These are phyloP conservation scores for Ophiostoma piceae DNA, from an alignment of 2,329 filamentous ascomycete genomes.

Conservation along the genomic window DNA sequence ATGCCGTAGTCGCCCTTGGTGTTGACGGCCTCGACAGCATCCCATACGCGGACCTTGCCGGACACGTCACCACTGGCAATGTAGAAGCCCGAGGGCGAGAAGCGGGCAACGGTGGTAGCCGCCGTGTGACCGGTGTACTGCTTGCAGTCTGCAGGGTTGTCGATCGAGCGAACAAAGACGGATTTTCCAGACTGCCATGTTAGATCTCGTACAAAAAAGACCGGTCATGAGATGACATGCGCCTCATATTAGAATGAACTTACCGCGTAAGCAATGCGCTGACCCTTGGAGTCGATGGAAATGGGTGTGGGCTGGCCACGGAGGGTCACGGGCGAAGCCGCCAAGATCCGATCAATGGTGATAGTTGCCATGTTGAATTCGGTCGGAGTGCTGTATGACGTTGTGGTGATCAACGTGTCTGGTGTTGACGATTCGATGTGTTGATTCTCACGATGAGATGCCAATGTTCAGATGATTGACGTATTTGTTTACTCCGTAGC, in stretches of 20 bases:
- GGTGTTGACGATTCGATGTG: not conserved
- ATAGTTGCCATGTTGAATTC: constrained; percentile 37
- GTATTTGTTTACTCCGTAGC: not conserved
- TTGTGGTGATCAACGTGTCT: too few relatives aligned
- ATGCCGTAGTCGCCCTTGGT: constrained; percentile 94
- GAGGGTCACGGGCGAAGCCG: constrained; percentile 74
- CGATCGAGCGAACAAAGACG: constrained; percentile 91
- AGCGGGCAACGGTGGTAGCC: constrained; percentile 84
- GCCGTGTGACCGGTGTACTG: constrained; percentile 92
- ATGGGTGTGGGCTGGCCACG: constrained; percentile 86
- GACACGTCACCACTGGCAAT: constrained; percentile 85
- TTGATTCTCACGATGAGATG: not conserved
- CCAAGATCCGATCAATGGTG: constrained; percentile 65
- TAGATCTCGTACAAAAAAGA: not conserved
- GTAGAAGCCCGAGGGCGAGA: constrained; percentile 91
- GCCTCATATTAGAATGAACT: constrained; percentile 33
- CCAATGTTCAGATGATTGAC: not conserved
- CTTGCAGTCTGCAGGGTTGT: constrained; percentile 74
- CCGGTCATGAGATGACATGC: not conserved
- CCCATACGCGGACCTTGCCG: constrained; percentile 86
- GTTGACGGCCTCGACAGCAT: constrained; percentile 74
- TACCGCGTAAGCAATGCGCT: constrained; percentile 89
- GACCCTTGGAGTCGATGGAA: constrained; percentile 80
- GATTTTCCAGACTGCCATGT: constrained; percentile 83
- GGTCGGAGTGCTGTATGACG: not conserved